A percentile compares a stretch with the other conserved stretches of the same genome.
These are phyloP conservation scores for Fusarium fracticaudum DNA, from an alignment of 2,329 filamentous ascomycete species.

Conservation along the genomic window DNA sequence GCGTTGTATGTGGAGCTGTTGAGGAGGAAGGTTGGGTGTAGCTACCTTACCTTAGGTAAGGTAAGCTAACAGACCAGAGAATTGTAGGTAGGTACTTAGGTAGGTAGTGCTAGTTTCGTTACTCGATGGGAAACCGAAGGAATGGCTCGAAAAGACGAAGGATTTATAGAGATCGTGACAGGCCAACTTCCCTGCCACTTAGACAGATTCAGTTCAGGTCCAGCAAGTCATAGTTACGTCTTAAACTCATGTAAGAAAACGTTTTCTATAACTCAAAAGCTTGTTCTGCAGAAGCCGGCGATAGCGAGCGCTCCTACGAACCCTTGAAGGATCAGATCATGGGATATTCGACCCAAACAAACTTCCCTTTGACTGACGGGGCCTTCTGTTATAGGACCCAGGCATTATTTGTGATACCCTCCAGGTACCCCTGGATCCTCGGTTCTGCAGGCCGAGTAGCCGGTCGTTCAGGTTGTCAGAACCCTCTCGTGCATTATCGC, in stretches of 20 bases:
- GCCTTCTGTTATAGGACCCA: neutral
- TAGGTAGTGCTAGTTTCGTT: neutral
- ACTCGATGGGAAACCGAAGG: neutral
- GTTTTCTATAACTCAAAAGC: neutral
- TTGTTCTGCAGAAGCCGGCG: neutral
- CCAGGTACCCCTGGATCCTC: neutral
- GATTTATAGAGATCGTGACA: slow-evolving; percentile 22
- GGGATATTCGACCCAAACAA: neutral
- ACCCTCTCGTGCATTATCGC: neutral
- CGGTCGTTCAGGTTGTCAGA: neutral
- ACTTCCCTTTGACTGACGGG: neutral
- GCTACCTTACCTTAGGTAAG: neutral
- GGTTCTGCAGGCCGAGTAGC: neutral
- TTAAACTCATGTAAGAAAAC: neutral
- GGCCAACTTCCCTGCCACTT: neutral
- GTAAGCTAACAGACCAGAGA: neutral
- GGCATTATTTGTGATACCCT: slow-evolving; percentile 2
- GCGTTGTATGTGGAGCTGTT: slow-evolving; percentile 27
- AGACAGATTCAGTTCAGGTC: neutral
- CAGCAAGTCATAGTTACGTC: neutral
- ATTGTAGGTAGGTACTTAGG: neutral
- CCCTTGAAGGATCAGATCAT: slow-evolving; percentile 16
- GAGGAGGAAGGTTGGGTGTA: neutral
- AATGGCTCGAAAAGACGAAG: neutral
- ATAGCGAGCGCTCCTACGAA: neutral